Percentiles rank a stretch among this genome's conserved stretches.
These are phyloP conservation scores for Aspergillus carbonarius DNA, from an alignment of 2,329 filamentous ascomycete species.

Conservation along the genomic window DNA sequence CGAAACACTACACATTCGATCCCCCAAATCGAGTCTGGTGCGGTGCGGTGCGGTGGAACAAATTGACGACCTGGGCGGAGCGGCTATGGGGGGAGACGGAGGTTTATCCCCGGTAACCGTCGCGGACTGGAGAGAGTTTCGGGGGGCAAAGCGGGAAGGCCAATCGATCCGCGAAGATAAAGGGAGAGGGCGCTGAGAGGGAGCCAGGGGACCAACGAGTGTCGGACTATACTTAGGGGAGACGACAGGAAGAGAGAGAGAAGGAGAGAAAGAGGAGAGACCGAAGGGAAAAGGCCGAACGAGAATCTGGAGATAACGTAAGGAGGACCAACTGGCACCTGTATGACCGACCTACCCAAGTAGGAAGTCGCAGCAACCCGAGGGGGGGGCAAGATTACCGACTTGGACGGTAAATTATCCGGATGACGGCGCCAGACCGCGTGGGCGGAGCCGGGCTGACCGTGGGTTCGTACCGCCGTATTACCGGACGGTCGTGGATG, in stretches of 20 bases:
- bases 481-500: not conserved
- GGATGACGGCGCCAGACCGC: not conserved
- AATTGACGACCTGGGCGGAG: not conserved
- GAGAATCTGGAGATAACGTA: constrained; percentile 25
- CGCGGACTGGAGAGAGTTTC: constrained; percentile 9
- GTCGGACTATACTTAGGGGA: not conserved
- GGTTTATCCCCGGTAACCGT: constrained; percentile 8
- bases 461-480: not conserved
- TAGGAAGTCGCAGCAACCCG: not conserved
- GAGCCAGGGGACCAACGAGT: not conserved
- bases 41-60: not conserved
- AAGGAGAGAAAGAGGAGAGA: constrained; percentile 4
- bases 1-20: not conserved
- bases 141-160: not conserved
- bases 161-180: constrained; percentile 4
- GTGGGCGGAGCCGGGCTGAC: not conserved
- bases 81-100: constrained; percentile 1
- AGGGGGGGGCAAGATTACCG: not conserved
- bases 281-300: constrained; percentile 17
- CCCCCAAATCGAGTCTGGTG: not conserved
- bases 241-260: not conserved
- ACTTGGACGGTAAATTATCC: constrained; percentile 8
- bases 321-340: constrained; percentile 19
- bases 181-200: not conserved
- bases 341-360: not conserved